Conservation (phyloP, 352 stramenopile genomes). For the Poterioochromonas sp. region DNA sequence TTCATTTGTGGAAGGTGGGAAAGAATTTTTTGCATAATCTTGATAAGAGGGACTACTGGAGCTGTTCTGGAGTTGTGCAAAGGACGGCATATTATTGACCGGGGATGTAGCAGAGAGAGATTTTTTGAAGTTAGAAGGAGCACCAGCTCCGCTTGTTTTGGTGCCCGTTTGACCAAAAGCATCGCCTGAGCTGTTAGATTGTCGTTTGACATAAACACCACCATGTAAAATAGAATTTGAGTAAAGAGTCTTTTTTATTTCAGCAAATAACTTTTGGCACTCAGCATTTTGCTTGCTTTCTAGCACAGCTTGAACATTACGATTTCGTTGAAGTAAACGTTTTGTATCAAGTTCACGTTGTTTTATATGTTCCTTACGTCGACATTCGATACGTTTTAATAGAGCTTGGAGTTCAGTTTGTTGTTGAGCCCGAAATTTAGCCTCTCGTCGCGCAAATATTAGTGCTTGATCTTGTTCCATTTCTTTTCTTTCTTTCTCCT, state of each 20-base stretch:
- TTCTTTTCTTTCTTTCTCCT: slow-evolving; percentile 72
- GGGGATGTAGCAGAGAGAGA: too few relatives aligned
- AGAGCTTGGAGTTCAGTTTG: slow-evolving; percentile 78
- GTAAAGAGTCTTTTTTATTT: slow-evolving; percentile 48
- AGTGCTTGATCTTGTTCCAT: slow-evolving; percentile 69
- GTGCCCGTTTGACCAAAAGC: too few relatives aligned
- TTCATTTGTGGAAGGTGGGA: too few relatives aligned
- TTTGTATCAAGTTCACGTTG: slow-evolving; percentile 82
- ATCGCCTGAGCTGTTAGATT: too few relatives aligned
- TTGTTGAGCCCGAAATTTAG: slow-evolving; percentile 77
- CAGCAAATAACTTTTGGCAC: slow-evolving; percentile 43
- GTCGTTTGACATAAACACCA: too few relatives aligned
- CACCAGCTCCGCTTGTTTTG: too few relatives aligned
- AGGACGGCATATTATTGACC: too few relatives aligned
- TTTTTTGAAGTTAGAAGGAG: too few relatives aligned
- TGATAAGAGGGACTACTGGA: too few relatives aligned
- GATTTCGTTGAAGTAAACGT: slow-evolving; percentile 83
- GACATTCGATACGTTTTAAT: slow-evolving; percentile 81
- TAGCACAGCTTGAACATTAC: slow-evolving; percentile 81
- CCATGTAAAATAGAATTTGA: background rate
- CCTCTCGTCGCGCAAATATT: slow-evolving; percentile 71
- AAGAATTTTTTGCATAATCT: too few relatives aligned
- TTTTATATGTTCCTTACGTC: slow-evolving; percentile 83
- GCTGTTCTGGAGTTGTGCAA: too few relatives aligned
- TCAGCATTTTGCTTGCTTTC: slow-evolving; percentile 76